Conservation (phyloP, 2,329 filamentous ascomycete species). For the Beauveria brongniartii region DNA sequence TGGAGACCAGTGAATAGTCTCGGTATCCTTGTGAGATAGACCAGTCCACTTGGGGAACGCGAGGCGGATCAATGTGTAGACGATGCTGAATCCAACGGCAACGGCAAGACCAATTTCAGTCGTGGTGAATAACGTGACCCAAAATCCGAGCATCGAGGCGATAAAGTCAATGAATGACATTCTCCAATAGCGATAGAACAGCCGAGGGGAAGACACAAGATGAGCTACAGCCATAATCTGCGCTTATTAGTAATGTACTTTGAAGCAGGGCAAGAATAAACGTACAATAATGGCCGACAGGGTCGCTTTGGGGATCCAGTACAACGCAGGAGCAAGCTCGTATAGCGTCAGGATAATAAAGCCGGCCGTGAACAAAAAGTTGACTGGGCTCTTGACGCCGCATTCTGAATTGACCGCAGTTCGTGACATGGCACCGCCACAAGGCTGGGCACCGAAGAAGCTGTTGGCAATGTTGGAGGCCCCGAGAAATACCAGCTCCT, state of each 20-base stretch:
- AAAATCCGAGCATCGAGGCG: conserved; percentile 54
- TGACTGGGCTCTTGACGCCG: conserved; percentile 53
- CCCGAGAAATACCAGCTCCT: conserved; percentile 58
- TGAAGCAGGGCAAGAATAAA: conserved; percentile 1
- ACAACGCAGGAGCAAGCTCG: conserved; percentile 50
- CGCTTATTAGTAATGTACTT: background rate
- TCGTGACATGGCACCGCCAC: conserved; percentile 58
- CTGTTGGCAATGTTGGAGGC: conserved; percentile 55
- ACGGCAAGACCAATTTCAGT: conserved; percentile 52
- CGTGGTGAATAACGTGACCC: conserved; percentile 53
- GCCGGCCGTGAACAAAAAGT: conserved; percentile 51
- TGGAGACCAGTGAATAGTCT: conserved; percentile 22
- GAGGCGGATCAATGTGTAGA: conserved; percentile 50
- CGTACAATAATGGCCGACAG: conserved; percentile 53
- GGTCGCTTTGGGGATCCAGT: conserved; percentile 61
- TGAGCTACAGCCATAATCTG: conserved; percentile 56
- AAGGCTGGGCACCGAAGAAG: conserved; percentile 56
- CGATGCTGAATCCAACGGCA: conserved; percentile 55
- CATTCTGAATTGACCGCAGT: conserved; percentile 60
- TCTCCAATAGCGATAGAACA: conserved; percentile 57
- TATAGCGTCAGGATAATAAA: conserved; percentile 56
- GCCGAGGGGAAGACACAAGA: conserved; percentile 47
- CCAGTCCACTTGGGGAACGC: conserved; percentile 41
- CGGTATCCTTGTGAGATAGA: conserved; percentile 22
- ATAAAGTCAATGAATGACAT: conserved; percentile 58